phyloP scores from a whole-genome alignment of 192 early-diverging fungal species.

The Coemansia sp. region DNA sequence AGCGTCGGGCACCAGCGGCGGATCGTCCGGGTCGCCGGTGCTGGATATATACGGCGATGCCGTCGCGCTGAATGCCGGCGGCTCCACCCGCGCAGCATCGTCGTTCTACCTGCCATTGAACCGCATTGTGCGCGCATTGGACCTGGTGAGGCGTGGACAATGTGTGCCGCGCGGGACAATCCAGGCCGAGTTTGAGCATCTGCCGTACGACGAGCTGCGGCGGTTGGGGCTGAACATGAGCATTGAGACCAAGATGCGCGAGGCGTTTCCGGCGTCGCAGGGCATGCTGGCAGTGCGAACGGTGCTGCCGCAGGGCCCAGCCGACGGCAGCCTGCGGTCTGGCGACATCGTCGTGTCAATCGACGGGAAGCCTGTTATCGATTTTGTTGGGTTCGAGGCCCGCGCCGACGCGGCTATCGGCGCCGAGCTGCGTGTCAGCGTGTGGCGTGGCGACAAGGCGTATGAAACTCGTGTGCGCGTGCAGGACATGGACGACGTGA shows the following conservation, averaged over 20 bases:
- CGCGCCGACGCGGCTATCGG: slow-evolving; percentile 61
- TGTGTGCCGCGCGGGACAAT: slow-evolving; percentile 69
- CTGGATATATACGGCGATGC: slow-evolving; percentile 73
- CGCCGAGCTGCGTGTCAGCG: slow-evolving; percentile 49
- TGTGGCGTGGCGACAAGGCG: slow-evolving; percentile 59
- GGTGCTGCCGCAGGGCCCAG: slow-evolving; percentile 68
- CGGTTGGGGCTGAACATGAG: slow-evolving; percentile 25
- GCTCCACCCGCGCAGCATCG: slow-evolving; percentile 50
- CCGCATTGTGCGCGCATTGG: slow-evolving; percentile 62
- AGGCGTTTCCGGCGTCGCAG: slow-evolving; percentile 38
- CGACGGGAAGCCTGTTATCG: slow-evolving; percentile 57
- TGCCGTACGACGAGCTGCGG: slow-evolving; percentile 56
- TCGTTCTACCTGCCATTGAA: slow-evolving; percentile 72
- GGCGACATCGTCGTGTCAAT: slow-evolving; percentile 69
- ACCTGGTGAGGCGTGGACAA: slow-evolving; percentile 52
- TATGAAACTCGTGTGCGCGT: slow-evolving; percentile 52
- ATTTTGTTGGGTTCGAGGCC: slow-evolving; percentile 64
- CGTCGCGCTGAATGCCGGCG: slow-evolving; percentile 63
- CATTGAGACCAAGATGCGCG: slow-evolving; percentile 64
- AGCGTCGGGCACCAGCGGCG: slow-evolving; percentile 60
- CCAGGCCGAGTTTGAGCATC: slow-evolving; percentile 66
- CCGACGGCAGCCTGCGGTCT: slow-evolving; percentile 56
- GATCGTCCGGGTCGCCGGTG: slow-evolving; percentile 73
- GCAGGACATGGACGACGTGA: slow-evolving; percentile 72
- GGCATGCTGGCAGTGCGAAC: slow-evolving; percentile 65